Evolutionary conservation across 2,329 filamentous ascomycete species (phyloP).

Genomic region (Onygenales sp.): DNA sequence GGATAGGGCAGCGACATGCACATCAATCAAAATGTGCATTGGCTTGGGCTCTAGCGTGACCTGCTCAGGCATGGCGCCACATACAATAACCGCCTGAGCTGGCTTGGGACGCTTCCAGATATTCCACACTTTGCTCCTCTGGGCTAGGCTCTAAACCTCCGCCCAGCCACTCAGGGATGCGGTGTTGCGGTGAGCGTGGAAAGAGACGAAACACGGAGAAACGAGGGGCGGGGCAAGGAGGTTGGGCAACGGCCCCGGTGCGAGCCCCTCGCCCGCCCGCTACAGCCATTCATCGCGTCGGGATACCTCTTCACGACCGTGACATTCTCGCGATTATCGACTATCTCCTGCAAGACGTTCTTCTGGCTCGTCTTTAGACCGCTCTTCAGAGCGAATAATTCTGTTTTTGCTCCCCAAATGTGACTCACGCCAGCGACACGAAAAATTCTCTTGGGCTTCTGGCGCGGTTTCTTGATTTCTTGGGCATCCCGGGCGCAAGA

Average conservation of each 20-base stretch:
- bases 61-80: background rate
- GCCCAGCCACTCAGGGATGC: background rate
- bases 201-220: background rate
- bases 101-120: too few relatives aligned
- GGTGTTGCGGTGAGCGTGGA: constrained; percentile 1
- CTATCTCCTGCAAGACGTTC: constrained; percentile 2
- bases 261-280: background rate
- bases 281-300: constrained; percentile 12
- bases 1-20: background rate
- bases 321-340: constrained; percentile 6
- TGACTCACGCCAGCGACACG: constrained; percentile 6
- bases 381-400: constrained; percentile 8
- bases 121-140: too few relatives aligned
- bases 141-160: too few relatives aligned
- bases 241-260: background rate
- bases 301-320: constrained; percentile 7
- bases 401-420: constrained; percentile 2
- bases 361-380: constrained; percentile 4
- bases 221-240: background rate
- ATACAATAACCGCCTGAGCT: background rate
- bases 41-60: background rate
- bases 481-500: background rate
- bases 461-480: background rate
- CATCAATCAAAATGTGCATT: background rate
- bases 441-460: background rate